Conservation (phyloP, 1,139 yeast genomes). For the Kurtzmaniella quercitrusa region DNA sequence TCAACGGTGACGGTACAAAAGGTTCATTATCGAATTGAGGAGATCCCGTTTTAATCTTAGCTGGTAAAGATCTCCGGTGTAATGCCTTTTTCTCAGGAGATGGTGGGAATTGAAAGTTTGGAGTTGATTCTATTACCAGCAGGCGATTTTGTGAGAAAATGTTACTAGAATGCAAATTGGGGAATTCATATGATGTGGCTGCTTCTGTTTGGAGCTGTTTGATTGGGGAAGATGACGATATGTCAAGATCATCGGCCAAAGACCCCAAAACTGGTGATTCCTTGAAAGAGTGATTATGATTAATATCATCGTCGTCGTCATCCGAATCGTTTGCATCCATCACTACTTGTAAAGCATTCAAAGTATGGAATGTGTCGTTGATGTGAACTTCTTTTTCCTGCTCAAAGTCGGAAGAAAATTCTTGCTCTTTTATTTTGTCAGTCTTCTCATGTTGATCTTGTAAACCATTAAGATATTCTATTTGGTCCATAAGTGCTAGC, state of each 20-base stretch:
- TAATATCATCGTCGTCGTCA: conserved; percentile 2
- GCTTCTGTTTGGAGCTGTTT: not conserved
- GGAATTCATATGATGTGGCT: not conserved
- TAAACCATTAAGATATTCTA: conserved; percentile 37
- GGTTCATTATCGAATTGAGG: conserved; percentile 21
- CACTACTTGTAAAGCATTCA: conserved; percentile 6
- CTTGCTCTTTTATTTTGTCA: conserved; percentile 10
- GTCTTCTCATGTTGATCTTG: conserved; percentile 27
- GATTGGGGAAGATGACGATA: conserved; percentile 6
- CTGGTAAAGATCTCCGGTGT: conserved; percentile 34
- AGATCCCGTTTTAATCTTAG: conserved; percentile 17
- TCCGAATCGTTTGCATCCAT: conserved; percentile 3
- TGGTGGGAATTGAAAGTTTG: conserved; percentile 4
- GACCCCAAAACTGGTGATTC: conserved; percentile 2
- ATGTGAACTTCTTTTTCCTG: conserved; percentile 4
- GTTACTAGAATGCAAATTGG: conserved; percentile 9
- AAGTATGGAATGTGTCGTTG: conserved; percentile 6
- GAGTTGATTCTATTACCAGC: conserved; percentile 1
- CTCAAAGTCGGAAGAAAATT: not conserved
- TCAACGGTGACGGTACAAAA: conserved; percentile 44
- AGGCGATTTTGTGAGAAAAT: not conserved
- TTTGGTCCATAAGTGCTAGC: conserved; percentile 49
- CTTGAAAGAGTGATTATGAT: too few species aligned
- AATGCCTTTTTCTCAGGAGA: not conserved
- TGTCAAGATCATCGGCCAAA: conserved; percentile 5